Percentiles rank a stretch among this genome's conserved stretches.
Evolutionary conservation across 176 grass and related monocot species (phyloP).

Genomic region (Musa itinerans): DNA sequence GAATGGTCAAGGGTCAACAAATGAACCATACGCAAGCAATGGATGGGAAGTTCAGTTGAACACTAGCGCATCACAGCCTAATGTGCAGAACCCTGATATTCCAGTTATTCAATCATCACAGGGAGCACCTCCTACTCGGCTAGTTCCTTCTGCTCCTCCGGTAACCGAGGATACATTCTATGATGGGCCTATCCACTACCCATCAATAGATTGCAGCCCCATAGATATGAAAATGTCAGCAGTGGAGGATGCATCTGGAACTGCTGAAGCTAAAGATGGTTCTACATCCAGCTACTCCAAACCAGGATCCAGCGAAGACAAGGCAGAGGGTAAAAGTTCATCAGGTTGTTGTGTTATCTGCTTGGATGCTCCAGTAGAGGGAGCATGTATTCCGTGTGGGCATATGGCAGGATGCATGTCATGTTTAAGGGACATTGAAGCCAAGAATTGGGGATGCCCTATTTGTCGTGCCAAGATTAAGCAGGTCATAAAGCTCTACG

Average conservation of each 20-base stretch:
- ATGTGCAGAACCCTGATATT: slow-evolving; percentile 13
- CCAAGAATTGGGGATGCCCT: slow-evolving; percentile 79
- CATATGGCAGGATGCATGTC: slow-evolving; percentile 98
- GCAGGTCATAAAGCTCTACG: slow-evolving; percentile 83
- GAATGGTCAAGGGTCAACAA: slow-evolving; percentile 15
- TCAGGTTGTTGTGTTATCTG: slow-evolving; percentile 74
- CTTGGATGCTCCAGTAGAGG: slow-evolving; percentile 90
- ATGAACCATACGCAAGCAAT: slow-evolving; percentile 44
- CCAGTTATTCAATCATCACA: slow-evolving; percentile 17
- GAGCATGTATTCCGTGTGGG: slow-evolving; percentile 92
- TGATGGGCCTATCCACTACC: slow-evolving; percentile 57
- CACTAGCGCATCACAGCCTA: slow-evolving; percentile 26
- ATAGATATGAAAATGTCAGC: slow-evolving; percentile 31
- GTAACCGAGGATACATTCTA: slow-evolving; percentile 52
- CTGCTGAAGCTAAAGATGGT: neutral
- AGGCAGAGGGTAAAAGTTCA: slow-evolving; percentile 1
- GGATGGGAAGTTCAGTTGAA: slow-evolving; percentile 47
- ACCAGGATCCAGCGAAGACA: slow-evolving; percentile 21
- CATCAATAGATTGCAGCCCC: slow-evolving; percentile 57
- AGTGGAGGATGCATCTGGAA: neutral
- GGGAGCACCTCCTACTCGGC: slow-evolving; percentile 19
- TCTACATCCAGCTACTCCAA: slow-evolving; percentile 9
- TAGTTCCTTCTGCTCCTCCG: slow-evolving; percentile 66
- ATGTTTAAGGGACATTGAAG: slow-evolving; percentile 82
- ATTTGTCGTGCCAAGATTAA: slow-evolving; percentile 78